Evolutionary conservation across 345 rosid genomes (phyloP).

Genomic region (Eucalyptus curtisii): DNA sequence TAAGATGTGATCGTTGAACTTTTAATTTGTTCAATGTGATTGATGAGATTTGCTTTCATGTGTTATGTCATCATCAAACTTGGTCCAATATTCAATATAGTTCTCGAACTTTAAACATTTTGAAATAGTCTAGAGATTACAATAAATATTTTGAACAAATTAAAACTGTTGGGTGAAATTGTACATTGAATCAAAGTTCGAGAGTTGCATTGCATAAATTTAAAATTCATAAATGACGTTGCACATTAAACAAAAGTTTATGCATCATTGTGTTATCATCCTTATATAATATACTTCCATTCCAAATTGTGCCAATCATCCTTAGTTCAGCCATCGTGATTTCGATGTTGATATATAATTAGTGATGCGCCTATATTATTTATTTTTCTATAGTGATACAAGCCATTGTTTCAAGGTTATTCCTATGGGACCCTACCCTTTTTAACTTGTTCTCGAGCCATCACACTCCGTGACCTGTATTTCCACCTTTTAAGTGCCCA

Average conservation of each 20-base stretch:
- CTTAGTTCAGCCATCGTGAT: neutral
- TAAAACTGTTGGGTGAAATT: rapidly evolving
- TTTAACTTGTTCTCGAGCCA: neutral
- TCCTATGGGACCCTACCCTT: neutral
- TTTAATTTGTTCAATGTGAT: rapidly evolving
- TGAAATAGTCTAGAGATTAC: rapidly evolving
- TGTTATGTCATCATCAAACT: rapidly evolving
- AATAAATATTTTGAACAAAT: rapidly evolving
- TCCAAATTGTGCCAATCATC: rapidly evolving
- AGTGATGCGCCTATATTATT: rapidly evolving
- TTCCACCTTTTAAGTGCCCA: no score
- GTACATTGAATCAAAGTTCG: rapidly evolving
- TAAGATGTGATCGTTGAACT: rapidly evolving
- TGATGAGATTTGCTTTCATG: rapidly evolving
- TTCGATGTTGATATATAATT: no score
- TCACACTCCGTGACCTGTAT: neutral
- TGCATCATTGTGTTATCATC: rapidly evolving
- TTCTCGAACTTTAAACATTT: no score
- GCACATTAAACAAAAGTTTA: rapidly evolving
- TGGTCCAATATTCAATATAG: rapidly evolving
- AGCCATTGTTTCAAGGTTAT: neutral
- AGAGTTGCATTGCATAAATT: neutral
- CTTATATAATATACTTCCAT: rapidly evolving
- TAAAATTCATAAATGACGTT: no score
- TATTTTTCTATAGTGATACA: neutral